These are phyloP conservation scores for Lactifluus echinatus DNA, from an alignment of 768 basidiomycete species.

Conservation along the genomic window DNA sequence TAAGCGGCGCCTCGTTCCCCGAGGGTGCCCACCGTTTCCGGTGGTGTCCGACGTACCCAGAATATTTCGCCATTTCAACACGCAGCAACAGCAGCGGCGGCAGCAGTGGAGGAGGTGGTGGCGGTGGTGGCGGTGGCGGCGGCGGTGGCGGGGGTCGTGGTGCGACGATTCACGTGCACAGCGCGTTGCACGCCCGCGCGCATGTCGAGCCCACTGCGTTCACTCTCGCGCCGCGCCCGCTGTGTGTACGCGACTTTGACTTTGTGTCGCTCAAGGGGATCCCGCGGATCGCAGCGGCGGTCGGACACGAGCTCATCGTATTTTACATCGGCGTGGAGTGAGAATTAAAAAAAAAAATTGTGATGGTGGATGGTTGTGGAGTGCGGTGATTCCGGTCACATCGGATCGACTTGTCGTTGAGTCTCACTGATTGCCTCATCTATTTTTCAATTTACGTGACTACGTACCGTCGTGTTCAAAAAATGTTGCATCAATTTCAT, in stretches of 20 bases:
- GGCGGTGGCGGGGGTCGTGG: conserved; percentile 16
- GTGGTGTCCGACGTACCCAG: conserved; percentile 73
- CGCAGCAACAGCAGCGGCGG: conserved; percentile 25
- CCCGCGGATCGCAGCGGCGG: conserved; percentile 58
- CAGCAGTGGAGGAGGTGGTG: not conserved
- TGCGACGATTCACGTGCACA: conserved; percentile 65
- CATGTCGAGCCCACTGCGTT: conserved; percentile 58
- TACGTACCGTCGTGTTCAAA: too few relatives aligned
- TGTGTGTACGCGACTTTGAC: conserved; percentile 66
- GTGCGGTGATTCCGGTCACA: not conserved
- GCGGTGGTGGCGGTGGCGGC: not conserved
- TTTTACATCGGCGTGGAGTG: conserved; percentile 59
- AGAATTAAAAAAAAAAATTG: too few relatives aligned
- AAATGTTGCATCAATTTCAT: not conserved
- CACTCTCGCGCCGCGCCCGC: conserved; percentile 49
- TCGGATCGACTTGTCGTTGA: not conserved
- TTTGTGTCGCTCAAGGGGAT: conserved; percentile 55
- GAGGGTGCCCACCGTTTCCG: conserved; percentile 64
- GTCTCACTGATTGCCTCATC: too few relatives aligned
- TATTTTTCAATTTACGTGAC: too few relatives aligned
- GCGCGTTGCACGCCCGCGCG: conserved; percentile 41
- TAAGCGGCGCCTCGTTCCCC: conserved; percentile 52
- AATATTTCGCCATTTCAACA: conserved; percentile 71
- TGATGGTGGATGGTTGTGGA: not conserved
- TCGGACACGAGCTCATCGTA: conserved; percentile 49